Base-by-base conservation (phyloP, 1,284 basidiomycete species). In the Chiua sp. region DNA sequence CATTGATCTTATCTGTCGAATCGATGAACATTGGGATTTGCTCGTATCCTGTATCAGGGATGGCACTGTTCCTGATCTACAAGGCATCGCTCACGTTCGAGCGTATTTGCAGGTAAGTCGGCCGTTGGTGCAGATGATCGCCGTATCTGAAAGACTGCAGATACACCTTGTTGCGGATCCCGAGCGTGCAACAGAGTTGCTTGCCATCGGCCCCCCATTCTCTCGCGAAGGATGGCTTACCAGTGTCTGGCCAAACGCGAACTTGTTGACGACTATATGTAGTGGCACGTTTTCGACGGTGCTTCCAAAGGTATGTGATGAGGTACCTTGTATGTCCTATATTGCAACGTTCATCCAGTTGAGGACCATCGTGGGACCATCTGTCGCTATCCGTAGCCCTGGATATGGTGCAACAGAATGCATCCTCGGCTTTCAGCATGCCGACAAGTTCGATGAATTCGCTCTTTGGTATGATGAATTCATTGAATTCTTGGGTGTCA, bases 1-100 rank as follows among this genome's bases (percentile, higher is more conserved):
- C 37, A 16, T 62, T 11, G 68, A 62, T 33, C 42, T 71, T 30
- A 47, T 69, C 26, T 59, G 54, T 10, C 42, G 54, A 35, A 55
- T 70, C 10, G 60, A 68, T 15, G 60, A 68, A 6, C 57, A 70
- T 15, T 68, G 68, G 67, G 49, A 65, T 28, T 16, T 54, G 7
- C 63, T 68, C 7, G 12, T 71, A 8, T 50, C 57, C 3, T 65
- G 57, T 22, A 57, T 69, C 33, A 52, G 51, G 33, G 46, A 63
- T 6, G 69, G 69, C 7, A 60, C 13, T 2, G 35, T 69, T 7
- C 67, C 69, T 5, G 55, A 67, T n/a, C 18, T 72, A 4, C 53
- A 69, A 12, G 50, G 55, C 4, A 54, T 62, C 3, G 56, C 52
- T 30, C 50, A 57, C 26, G 63, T 72, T 37, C 61, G 61, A 42